Percentiles rank a stretch among this genome's conserved stretches.
Evolutionary conservation across 73 alveolate genomes (phyloP).

Genomic region (Paramecium sexaurelia): DNA sequence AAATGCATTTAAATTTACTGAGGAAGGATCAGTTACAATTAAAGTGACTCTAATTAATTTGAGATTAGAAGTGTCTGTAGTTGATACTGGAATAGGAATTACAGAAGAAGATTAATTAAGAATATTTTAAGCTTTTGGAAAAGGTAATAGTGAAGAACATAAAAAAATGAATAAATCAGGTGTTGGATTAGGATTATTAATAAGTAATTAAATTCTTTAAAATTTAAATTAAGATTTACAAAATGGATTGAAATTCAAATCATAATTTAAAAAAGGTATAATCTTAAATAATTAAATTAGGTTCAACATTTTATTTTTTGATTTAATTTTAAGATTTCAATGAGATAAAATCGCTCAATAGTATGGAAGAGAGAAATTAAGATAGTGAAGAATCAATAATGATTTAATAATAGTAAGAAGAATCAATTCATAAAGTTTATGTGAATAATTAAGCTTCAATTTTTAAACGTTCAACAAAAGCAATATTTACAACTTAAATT

Average conservation of each 20-base stretch:
- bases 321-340: background rate
- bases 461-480: constrained; percentile 42
- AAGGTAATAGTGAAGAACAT: constrained; percentile 57
- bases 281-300: background rate
- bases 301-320: constrained; percentile 44
- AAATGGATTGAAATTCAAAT: constrained; percentile 43
- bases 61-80: background rate
- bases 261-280: constrained; percentile 41
- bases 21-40: constrained; percentile 16
- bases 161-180: constrained; percentile 34
- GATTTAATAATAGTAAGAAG: background rate
- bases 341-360: constrained; percentile 40
- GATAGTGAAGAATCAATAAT: constrained; percentile 36
- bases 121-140: constrained; percentile 36
- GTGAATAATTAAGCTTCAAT: background rate
- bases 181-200: constrained; percentile 56
- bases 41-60: background rate
- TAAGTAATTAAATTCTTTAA: constrained; percentile 35
- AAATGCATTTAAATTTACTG: constrained; percentile 52
- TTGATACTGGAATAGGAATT: constrained; percentile 52
- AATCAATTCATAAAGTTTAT: constrained; percentile 30
- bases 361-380: constrained; percentile 51
- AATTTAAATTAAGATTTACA: constrained; percentile 1
- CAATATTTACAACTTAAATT: background rate
- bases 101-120: constrained; percentile 27